A percentile compares a stretch with the other conserved stretches of the same genome.
Conservation (phyloP, 2,329 filamentous ascomycete genomes). For the Fusarium sp. region DNA sequence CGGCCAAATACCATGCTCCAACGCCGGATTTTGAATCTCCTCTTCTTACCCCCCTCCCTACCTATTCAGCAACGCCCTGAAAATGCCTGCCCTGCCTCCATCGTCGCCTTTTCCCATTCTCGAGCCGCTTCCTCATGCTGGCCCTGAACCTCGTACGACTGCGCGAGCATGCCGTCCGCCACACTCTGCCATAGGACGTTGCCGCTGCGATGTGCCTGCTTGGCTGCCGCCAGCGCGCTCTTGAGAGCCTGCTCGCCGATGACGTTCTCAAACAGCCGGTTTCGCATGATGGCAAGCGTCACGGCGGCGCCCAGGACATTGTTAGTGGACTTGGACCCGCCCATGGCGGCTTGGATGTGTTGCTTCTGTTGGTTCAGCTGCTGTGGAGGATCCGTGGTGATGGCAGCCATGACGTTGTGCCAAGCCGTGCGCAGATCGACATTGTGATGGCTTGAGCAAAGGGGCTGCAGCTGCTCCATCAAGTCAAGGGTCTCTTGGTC, state of each 20-base stretch:
- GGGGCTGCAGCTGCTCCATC: slow-evolving; percentile 73
- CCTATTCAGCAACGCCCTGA: slow-evolving; percentile 44
- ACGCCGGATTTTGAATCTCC: slow-evolving; percentile 36
- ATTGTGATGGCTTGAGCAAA: slow-evolving; percentile 78
- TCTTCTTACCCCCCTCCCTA: slow-evolving; percentile 12
- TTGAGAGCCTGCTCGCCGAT: slow-evolving; percentile 85
- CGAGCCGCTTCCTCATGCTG: slow-evolving; percentile 59
- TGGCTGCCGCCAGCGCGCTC: slow-evolving; percentile 76
- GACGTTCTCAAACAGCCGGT: slow-evolving; percentile 83
- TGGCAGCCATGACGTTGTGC: slow-evolving; percentile 78
- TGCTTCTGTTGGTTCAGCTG: slow-evolving; percentile 83
- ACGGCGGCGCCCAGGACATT: slow-evolving; percentile 88
- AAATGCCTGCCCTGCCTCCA: slow-evolving; percentile 58
- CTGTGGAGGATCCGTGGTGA: slow-evolving; percentile 69
- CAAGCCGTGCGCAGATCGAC: slow-evolving; percentile 82
- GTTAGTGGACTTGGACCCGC: slow-evolving; percentile 73
- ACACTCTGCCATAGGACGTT: slow-evolving; percentile 85
- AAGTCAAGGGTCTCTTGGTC: slow-evolving; percentile 70
- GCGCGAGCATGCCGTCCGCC: slow-evolving; percentile 80
- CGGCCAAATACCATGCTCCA: slow-evolving; percentile 41
- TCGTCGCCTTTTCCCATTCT: slow-evolving; percentile 56
- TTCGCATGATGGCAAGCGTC: slow-evolving; percentile 86
- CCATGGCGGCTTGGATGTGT: slow-evolving; percentile 79
- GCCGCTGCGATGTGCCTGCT: slow-evolving; percentile 76
- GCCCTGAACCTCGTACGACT: slow-evolving; percentile 80